Evolutionary conservation across 2,329 filamentous ascomycete genomes (phyloP), one percentile per base, ranked within the genome.

Genomic region (Hypoxylon sp.): DNA sequence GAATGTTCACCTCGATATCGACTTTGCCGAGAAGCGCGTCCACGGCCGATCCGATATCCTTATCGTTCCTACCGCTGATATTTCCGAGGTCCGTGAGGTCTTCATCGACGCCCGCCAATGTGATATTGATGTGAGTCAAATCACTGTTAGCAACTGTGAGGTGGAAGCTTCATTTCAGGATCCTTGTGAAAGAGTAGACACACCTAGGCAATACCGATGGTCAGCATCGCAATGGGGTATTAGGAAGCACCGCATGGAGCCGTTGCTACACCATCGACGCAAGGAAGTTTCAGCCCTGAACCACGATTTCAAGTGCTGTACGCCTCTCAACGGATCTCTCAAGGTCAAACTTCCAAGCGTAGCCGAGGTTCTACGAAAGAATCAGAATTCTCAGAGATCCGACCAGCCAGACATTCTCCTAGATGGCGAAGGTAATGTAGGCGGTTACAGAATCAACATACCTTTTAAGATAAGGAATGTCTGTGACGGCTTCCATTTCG

Each of bases 401-500:
- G 82, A 81, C 51, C 78, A 85, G 62, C 81, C 81, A 53, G 81
- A 78, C 37, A 59, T 77, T 22, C 72, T 75, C 10, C 66, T 79
- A 25, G 64, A 75, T 33, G 54, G 64, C 5, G 73, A 77, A 48
- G 75, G 75, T 50, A 73, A 66, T 27, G 80, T 85, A n/a, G 79
- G 83, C 33, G 83, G 83, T 69, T 84, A 83, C 35, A 80, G 74
- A 71, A 82, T 89, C 42, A 83, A 83, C 51, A 91, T 98, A 63
- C 92, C 96, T 35, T 99, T 97, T 77, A 84, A 86, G 22, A 89
- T 93, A 35, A 89, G 89, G 56, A 89, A 89, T 73, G 91, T 95
- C 56, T 88, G 93, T 50, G 96, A 99, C 78, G 95, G 94, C 22
- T 80, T 98, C 64, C 95, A 98, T 68, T 99, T 98, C 80, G 93